Percentiles rank a stretch among this genome's conserved stretches.
These are phyloP conservation scores for Candida stauntonica DNA, from an alignment of 805 yeast species.

Conservation along the genomic window DNA sequence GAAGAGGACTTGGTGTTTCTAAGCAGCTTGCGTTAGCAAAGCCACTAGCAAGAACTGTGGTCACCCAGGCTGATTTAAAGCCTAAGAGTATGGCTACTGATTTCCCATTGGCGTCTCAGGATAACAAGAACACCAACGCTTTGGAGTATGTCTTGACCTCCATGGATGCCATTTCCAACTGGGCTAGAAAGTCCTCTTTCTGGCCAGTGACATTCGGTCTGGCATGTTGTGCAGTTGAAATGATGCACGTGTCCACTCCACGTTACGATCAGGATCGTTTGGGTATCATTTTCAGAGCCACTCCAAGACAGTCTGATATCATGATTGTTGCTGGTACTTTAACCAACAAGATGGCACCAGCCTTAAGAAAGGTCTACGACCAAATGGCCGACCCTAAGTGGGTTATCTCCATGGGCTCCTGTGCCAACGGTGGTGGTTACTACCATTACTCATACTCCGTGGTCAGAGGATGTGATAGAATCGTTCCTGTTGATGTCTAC, in stretches of 20 bases:
- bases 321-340: constrained; percentile 91
- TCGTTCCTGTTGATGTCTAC: constrained; percentile 84
- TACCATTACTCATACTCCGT: constrained; percentile 87
- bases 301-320: constrained; percentile 89
- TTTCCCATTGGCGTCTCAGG: constrained; percentile 19
- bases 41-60: constrained; percentile 13
- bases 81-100: constrained; percentile 22
- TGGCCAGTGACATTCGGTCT: constrained; percentile 93
- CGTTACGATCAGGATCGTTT: constrained; percentile 89
- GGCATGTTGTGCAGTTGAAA: constrained; percentile 92
- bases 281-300: constrained; percentile 90
- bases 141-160: constrained; percentile 80
- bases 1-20: constrained; percentile 4
- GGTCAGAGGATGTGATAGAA: constrained; percentile 85
- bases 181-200: constrained; percentile 89
- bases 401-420: constrained; percentile 92
- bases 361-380: constrained; percentile 86
- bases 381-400: constrained; percentile 94
- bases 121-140: constrained; percentile 45
- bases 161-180: constrained; percentile 75
- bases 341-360: constrained; percentile 92
- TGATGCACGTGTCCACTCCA: constrained; percentile 92
- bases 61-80: constrained; percentile 15
- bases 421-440: constrained; percentile 93
- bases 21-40: not conserved